Evolutionary conservation across 2,329 filamentous ascomycete species (phyloP), one percentile per base, ranked within the genome.

Genomic region (Sporothrix euskadiensis): DNA sequence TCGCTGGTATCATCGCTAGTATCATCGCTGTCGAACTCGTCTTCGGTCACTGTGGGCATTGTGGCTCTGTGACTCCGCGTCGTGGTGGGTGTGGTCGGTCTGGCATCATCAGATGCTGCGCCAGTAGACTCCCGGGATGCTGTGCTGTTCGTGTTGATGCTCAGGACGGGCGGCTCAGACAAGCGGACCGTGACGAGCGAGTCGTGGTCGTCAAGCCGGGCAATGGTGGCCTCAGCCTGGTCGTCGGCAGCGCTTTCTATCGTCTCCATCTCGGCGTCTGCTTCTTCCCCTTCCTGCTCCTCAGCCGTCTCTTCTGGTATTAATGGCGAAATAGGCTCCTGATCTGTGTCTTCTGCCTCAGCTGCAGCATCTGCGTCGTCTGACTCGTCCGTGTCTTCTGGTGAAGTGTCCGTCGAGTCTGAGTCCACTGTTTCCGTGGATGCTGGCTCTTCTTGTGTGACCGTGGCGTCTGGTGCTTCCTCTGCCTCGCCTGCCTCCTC

Each of bases 171-270:
- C 71, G 83, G 80, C 77, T 90, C 89, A 2, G 89, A 91, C 61
- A 92, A 83, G 56, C 89, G 86, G 22, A 92, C 89, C 3, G 89
- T 91, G 30, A 91, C 88, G 84, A 92, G 90, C 0, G 90, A 92
- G 80, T 91, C 89, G 76, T 84, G 83, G 8, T 81, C 79, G 32
- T 69, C 72, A 9, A 75, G 63, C 9, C 72, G 71, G 32, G 26
- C 7, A 19, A 39, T 47, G 5, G 44, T 30, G 35, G 14, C 14
- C 5, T 41, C 41, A 10, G 26, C 10, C 9, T 52, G 49, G 52
- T 9, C 57, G 4, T 65, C 57, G 3, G 8, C 6, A 26, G 47
- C 14, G 19, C 41, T 39, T 8, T 39, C 70, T 1, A 4, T 1
- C 2, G 57, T 39, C 32, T 52, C 41, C 56, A 63, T 49, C 19